Percentiles rank a stretch among this genome's conserved stretches.
Evolutionary conservation across 1,284 basidiomycete genomes (phyloP).

Genomic region (Sporisorium iseilematis-ciliati): DNA sequence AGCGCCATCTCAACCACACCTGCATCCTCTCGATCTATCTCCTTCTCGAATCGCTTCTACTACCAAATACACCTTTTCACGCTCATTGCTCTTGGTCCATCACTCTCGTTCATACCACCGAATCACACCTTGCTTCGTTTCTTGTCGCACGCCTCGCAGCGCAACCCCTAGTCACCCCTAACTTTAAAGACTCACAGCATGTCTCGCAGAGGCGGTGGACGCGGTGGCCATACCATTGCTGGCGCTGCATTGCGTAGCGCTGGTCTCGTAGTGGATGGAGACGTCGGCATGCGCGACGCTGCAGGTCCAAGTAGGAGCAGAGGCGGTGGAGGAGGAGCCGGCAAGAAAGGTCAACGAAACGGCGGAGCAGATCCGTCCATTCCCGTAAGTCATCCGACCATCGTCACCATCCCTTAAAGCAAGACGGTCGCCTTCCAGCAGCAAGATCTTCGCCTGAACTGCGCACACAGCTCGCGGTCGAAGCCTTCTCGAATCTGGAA

Average conservation of each 20-base stretch:
- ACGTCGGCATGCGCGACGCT: conserved; percentile 49
- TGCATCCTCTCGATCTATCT: not conserved
- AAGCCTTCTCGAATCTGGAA: not conserved
- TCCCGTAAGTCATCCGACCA: conserved; percentile 40
- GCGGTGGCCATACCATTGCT: conserved; percentile 46
- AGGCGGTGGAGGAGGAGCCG: conserved; percentile 23
- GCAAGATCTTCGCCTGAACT: not conserved
- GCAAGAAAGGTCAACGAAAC: conserved; percentile 30
- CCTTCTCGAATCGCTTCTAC: not conserved
- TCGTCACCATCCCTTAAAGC: not conserved
- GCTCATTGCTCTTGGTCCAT: not conserved
- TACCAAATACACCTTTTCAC: not conserved
- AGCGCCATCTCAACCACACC: not conserved
- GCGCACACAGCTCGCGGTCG: not conserved
- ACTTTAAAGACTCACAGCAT: conserved; percentile 12
- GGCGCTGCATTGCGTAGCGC: conserved; percentile 50
- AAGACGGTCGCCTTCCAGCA: not conserved
- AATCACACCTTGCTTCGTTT: not conserved
- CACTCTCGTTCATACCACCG: not conserved
- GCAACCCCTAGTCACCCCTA: not conserved
- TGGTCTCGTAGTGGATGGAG: conserved; percentile 44
- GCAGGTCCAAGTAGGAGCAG: conserved; percentile 47
- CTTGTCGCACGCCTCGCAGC: not conserved
- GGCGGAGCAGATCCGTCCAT: conserved; percentile 32
- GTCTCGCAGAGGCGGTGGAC: conserved; percentile 32